These are phyloP conservation scores for Nicotiana benthamiana DNA, from an alignment of 257 asterid genomes.

Conservation along the genomic window DNA sequence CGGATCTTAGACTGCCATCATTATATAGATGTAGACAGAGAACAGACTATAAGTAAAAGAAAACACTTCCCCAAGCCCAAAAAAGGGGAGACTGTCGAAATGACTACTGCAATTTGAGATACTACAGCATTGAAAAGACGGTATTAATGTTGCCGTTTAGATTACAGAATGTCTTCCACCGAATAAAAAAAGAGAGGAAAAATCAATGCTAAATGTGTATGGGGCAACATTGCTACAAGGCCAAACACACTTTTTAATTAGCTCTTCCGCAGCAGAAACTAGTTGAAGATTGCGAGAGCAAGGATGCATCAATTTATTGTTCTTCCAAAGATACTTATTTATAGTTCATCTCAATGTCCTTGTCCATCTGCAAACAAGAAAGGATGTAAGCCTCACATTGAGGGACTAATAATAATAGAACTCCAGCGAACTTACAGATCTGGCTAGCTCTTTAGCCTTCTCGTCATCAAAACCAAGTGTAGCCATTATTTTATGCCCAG, in stretches of 20 bases:
- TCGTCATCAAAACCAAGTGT: conserved; percentile 67
- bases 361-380: conserved; percentile 54
- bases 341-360: conserved; percentile 46
- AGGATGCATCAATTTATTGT: background rate
- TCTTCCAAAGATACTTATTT: conserved; percentile 21
- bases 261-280: background rate
- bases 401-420: conserved; percentile 1
- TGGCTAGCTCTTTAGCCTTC: conserved; percentile 72
- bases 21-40: background rate
- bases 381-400: background rate
- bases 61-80: background rate
- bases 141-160: background rate
- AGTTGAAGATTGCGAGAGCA: background rate
- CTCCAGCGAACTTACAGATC: conserved; percentile 39
- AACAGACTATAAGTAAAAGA: background rate
- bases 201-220: background rate
- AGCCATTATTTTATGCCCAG: conserved; percentile 66
- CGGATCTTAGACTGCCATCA: background rate
- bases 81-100: background rate
- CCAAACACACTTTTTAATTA: background rate
- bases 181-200: background rate
- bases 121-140: background rate
- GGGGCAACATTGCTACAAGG: conserved; percentile 1
- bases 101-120: background rate
- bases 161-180: background rate